Base-by-base conservation (phyloP, 495 filamentous ascomycete genomes). In the Halenospora varia region DNA sequence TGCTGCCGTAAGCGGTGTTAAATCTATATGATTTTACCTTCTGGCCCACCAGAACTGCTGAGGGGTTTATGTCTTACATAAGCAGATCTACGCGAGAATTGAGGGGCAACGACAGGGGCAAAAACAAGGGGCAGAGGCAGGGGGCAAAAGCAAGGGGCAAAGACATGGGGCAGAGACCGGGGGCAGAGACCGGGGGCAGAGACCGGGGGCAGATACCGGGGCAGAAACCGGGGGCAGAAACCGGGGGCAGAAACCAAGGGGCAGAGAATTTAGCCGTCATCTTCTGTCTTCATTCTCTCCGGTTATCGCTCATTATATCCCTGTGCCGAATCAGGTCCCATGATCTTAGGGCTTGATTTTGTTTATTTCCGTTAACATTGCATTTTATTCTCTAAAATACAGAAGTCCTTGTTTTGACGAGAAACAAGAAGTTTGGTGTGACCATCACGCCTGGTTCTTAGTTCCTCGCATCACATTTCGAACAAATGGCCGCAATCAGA, bases 391-490 rank as follows among this genome's bases (percentile, higher is more conserved):
- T 35, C 29, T 35, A 35, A 35, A 35, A 35, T 35, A 35, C 13
- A 35, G 29, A 35, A 35, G 29, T 4, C 29, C 29, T 35, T 35
- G 29, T 35, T 35, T 35, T 35, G 13, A 35, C 29, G 29, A 35
- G 29, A n/a, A n/a, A n/a, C n/a, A n/a, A n/a, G n/a, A 35, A 35
- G 29, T 35, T 35, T 35, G 29, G 29, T 35, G 13, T 35, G 29
- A 35, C 29, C 13, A 35, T 35, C 29, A 13, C 51, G 29, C 61
- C 44, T 47, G 8, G 44, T 22, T 47, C 44, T 47, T 47, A 22
- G 15, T 47, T 47, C 44, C 20, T 47, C 15, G 44, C 17, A 22
- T 47, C 44, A 47, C 17, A 47, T 47, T 8, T 47, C 44, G 20
- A 47, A 47, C 20, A 22, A 35, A 35, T 35, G n/a, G n/a, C 44